A percentile compares a stretch with the other conserved stretches of the same genome.
Conservation (phyloP, 1,284 basidiomycete species). For the Rhodotorula sp. region DNA sequence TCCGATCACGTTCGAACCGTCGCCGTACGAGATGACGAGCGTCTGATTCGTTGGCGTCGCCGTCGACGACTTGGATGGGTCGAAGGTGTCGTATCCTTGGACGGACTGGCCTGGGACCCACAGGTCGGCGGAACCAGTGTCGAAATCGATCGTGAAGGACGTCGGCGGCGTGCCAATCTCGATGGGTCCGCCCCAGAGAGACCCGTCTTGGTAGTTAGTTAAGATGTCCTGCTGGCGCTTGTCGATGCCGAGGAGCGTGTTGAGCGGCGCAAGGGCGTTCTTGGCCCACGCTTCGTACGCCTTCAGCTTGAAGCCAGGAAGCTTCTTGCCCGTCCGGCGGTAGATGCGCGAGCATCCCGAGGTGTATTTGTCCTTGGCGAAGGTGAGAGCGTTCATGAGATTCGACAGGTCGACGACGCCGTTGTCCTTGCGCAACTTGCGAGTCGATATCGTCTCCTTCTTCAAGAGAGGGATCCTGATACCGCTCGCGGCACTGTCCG, state of each 20-base stretch:
- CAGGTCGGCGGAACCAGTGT: constrained; percentile 42
- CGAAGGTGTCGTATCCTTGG: constrained; percentile 39
- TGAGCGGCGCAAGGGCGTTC: background rate
- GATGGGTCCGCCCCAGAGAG: constrained; percentile 41
- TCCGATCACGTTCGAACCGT: constrained; percentile 58
- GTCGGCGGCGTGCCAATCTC: constrained; percentile 42
- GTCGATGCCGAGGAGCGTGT: background rate
- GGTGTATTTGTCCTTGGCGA: background rate
- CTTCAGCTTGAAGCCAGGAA: constrained; percentile 2
- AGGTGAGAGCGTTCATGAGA: background rate
- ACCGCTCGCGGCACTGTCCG: background rate
- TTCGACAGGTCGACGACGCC: constrained; percentile 7
- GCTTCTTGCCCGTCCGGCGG: background rate
- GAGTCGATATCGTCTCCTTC: background rate
- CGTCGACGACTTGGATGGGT: constrained; percentile 41
- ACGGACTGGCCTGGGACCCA: constrained; percentile 44
- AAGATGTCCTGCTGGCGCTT: constrained; percentile 7
- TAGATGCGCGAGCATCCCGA: background rate
- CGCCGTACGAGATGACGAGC: constrained; percentile 58
- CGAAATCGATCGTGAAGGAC: constrained; percentile 31
- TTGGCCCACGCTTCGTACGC: constrained; percentile 8
- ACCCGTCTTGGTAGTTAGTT: constrained; percentile 14
- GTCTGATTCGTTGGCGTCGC: constrained; percentile 38
- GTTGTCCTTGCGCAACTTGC: background rate
- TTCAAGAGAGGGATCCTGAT: constrained; percentile 1